Evolutionary conservation across 768 basidiomycete genomes (phyloP), one percentile per base, ranked within the genome.

Genomic region (Psilocybe sp.): DNA sequence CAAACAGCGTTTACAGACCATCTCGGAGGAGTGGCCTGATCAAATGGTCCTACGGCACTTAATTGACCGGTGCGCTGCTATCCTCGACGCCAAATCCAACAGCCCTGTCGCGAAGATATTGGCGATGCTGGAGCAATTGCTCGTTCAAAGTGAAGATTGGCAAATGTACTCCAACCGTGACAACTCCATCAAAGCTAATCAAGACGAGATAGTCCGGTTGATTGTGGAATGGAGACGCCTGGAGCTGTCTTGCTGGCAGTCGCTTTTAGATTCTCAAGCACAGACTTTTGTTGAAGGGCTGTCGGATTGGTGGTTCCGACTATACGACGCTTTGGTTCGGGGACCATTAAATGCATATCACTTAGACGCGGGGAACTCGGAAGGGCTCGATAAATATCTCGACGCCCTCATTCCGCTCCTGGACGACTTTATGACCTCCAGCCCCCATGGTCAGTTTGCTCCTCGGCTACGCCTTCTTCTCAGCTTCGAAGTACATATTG

Each of bases 11-110:
- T 72, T 98, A 23, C 58, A 70, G 12, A 51, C 33, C 2, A 73
- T 97, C 15, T 75, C 87, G 19, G 68, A 74, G 52, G 87, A 93
- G 56, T 99, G 93, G 94, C 96, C 97, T 0, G 96, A 98, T 55
- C 97, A 99, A 65, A 93, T 95, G 87, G 91, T 98, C 8, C 75
- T 97, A n/a, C 89, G 87, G 23, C 85, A 96, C 63, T 77, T 99
- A 33, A 72, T 74, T 33, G 79, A 78, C 49, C 85, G 87, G 31
- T 93, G 88, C 59, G 76, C 86, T 36, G 65, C 72, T 7, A 76
- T 93, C 51, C 69, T 93, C 37, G 61, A 69, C 0, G 70, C 93
- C 16, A 72, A 78, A 43, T 68, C 89, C 15, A 71, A 77, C 34
- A 84, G 82, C 55, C 85, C 97, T 0, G 71, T 97, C 8, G 92